A percentile compares a stretch with the other conserved stretches of the same genome.
phyloP scores from a whole-genome alignment of 2,329 filamentous ascomycete genomes.

The Cucurbitaria berberidis region DNA sequence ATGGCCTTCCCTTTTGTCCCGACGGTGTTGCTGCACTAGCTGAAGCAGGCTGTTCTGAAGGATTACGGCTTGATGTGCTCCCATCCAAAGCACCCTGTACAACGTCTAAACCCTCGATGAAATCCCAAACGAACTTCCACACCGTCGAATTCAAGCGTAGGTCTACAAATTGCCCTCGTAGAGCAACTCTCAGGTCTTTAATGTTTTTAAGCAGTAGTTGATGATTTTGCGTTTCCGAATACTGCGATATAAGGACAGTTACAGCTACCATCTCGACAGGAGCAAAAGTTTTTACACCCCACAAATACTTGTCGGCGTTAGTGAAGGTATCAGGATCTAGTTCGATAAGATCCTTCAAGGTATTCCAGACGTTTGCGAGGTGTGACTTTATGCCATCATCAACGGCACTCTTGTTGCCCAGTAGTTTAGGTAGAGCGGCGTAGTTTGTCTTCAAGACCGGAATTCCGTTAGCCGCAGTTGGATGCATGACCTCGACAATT shows the following conservation, averaged over 20 bases:
- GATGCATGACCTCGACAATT: slow-evolving; percentile 45
- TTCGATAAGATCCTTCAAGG: slow-evolving; percentile 35
- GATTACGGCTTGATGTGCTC: slow-evolving; percentile 20
- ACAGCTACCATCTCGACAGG: slow-evolving; percentile 48
- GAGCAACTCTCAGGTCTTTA: slow-evolving; percentile 23
- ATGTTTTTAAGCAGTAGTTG: slow-evolving; percentile 41
- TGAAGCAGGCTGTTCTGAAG: not conserved
- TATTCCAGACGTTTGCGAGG: slow-evolving; percentile 42
- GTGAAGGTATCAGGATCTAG: slow-evolving; percentile 37
- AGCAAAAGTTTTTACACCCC: slow-evolving; percentile 41
- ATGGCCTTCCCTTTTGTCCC: slow-evolving; percentile 7
- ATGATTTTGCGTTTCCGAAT: slow-evolving; percentile 36
- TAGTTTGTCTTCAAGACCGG: slow-evolving; percentile 34
- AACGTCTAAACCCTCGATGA: slow-evolving; percentile 34
- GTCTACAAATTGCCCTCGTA: slow-evolving; percentile 39
- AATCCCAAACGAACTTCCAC: slow-evolving; percentile 45
- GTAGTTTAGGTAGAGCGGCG: slow-evolving; percentile 28
- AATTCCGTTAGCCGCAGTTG: slow-evolving; percentile 27
- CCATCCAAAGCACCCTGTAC: slow-evolving; percentile 34
- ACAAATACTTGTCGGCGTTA: slow-evolving; percentile 32
- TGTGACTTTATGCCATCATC: slow-evolving; percentile 42
- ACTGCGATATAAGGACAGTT: slow-evolving; percentile 41
- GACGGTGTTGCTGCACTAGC: not conserved
- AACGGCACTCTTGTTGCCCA: slow-evolving; percentile 32
- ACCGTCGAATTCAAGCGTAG: slow-evolving; percentile 30